phyloP scores from a whole-genome alignment of 1,139 yeast species.

The Blastobotrys persicus region DNA sequence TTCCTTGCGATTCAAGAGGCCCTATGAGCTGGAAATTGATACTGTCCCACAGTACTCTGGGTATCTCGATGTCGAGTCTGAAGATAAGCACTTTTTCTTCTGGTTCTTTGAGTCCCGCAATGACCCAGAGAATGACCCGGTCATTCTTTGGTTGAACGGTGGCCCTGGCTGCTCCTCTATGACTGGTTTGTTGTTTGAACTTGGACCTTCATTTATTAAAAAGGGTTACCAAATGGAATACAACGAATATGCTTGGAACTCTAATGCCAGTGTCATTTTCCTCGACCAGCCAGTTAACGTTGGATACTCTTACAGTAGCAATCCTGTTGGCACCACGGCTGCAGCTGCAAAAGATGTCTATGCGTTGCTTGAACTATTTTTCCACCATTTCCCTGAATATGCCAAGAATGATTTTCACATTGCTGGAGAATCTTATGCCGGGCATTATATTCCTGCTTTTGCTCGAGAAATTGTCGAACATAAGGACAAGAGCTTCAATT shows the following conservation, averaged over 20 bases:
- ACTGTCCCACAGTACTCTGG: conserved; percentile 56
- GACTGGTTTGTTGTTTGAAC: conserved; percentile 64
- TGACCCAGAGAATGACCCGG: conserved; percentile 60
- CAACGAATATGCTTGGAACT: conserved; percentile 69
- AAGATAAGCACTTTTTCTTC: conserved; percentile 78
- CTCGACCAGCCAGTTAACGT: conserved; percentile 74
- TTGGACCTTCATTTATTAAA: conserved; percentile 61
- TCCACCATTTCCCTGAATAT: conserved; percentile 68
- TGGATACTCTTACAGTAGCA: conserved; percentile 43
- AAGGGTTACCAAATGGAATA: conserved; percentile 39
- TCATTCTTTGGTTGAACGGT: conserved; percentile 67
- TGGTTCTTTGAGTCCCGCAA: conserved; percentile 72
- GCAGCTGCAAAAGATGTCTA: conserved; percentile 80
- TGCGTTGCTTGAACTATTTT: conserved; percentile 72
- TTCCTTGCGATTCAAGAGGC: conserved; percentile 12
- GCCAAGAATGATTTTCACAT: conserved; percentile 64
- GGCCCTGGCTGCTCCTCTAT: conserved; percentile 74
- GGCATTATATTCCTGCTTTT: conserved; percentile 80
- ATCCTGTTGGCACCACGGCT: conserved; percentile 58
- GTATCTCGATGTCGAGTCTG: conserved; percentile 69
- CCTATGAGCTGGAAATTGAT: conserved; percentile 29
- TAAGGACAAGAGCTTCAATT: conserved; percentile 61
- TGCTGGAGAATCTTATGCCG: conserved; percentile 87
- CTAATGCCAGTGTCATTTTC: conserved; percentile 65
- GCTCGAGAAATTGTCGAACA: conserved; percentile 69